A percentile compares a stretch with the other conserved stretches of the same genome.
Conservation (phyloP, 768 basidiomycete genomes). For the Mrakia blollopis region DNA sequence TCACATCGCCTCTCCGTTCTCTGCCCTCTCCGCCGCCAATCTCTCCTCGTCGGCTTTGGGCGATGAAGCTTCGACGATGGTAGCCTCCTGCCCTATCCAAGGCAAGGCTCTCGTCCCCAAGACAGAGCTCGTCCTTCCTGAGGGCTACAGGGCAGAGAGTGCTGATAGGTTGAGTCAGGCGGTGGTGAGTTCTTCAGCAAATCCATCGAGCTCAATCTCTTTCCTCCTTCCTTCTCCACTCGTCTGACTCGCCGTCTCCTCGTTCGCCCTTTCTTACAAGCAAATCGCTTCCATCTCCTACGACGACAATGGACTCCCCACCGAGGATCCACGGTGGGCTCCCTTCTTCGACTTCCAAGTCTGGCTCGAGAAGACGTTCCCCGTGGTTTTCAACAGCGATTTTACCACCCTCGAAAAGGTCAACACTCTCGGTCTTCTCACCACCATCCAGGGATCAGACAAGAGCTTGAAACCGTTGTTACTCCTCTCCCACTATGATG, state of each 20-base stretch:
- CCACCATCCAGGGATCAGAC: conserved; percentile 29
- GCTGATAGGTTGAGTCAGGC: conserved; percentile 23
- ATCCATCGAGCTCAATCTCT: neutral
- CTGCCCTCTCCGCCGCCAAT: neutral
- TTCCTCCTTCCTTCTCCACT: neutral
- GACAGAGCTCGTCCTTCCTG: neutral
- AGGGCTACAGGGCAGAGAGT: conserved; percentile 10
- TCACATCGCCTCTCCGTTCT: conserved; percentile 16
- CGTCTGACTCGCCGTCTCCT: neutral
- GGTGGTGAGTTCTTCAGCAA: conserved; percentile 11
- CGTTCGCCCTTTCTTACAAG: neutral
- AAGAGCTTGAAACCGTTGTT: conserved; percentile 29
- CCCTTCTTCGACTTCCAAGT: conserved; percentile 43
- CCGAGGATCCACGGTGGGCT: conserved; percentile 44
- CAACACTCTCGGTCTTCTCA: conserved; percentile 30
- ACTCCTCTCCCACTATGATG: conserved; percentile 41
- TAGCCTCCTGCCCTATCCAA: conserved; percentile 17
- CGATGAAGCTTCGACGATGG: neutral
- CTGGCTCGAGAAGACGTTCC: conserved; percentile 41
- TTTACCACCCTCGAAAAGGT: conserved; percentile 26
- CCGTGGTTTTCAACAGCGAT: conserved; percentile 24
- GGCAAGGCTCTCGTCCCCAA: conserved; percentile 1
- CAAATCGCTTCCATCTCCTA: conserved; percentile 22
- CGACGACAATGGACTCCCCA: conserved; percentile 40
- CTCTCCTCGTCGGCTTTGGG: neutral